phyloP scores from a whole-genome alignment of 345 rosid species.

The Brassica napus region DNA sequence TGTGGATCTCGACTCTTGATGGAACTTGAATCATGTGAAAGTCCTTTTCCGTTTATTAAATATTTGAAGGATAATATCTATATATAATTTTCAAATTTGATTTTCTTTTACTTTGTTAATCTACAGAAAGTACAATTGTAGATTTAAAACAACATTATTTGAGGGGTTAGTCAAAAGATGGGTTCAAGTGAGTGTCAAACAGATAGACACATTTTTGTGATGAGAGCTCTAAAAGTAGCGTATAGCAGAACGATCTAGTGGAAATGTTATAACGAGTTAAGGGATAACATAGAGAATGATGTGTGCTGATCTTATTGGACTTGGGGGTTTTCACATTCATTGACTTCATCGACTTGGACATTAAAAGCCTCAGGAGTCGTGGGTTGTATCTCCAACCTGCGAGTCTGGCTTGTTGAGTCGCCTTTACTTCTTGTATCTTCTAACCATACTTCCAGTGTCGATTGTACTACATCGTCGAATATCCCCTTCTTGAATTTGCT shows the following conservation, averaged over 20 bases:
- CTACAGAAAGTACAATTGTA: neutral
- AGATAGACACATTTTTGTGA: neutral
- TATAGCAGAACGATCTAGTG: neutral
- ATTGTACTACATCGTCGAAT: constrained; percentile 38
- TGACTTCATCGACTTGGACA: constrained; percentile 10
- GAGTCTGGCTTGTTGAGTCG: constrained; percentile 32
- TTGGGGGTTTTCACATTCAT: neutral
- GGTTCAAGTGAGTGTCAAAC: neutral
- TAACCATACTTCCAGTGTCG: constrained; percentile 38
- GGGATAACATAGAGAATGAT: neutral
- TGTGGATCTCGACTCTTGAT: constrained; percentile 28
- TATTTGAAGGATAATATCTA: neutral
- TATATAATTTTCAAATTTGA: neutral
- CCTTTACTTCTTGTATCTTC: neutral
- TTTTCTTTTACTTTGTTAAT: neutral
- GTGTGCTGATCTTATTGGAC: neutral
- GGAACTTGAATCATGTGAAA: constrained; percentile 35
- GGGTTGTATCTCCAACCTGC: constrained; percentile 30
- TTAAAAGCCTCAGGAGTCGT: constrained; percentile 14
- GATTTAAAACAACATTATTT: neutral
- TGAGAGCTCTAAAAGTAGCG: neutral
- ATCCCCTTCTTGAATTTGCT: constrained; percentile 56
- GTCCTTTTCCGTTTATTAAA: constrained; percentile 9
- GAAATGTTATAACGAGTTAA: neutral
- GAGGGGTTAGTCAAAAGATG: neutral